Evolutionary conservation across 1,284 basidiomycete genomes (phyloP).

Genomic region (Cystobasidium sp.): DNA sequence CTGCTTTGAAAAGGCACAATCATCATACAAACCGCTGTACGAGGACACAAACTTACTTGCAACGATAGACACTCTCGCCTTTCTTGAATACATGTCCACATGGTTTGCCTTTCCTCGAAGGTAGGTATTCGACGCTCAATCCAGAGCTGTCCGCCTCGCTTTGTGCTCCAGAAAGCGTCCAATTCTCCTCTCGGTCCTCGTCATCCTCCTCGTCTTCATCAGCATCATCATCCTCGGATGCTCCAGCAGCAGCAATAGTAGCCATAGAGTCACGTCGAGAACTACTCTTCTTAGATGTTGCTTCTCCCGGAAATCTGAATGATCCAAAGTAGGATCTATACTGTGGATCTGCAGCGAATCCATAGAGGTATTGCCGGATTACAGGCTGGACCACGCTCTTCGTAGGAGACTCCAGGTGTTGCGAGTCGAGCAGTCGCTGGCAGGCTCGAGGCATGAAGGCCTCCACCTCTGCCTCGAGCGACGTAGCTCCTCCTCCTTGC

Average conservation of each 20-base stretch:
- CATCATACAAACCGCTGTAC: not conserved
- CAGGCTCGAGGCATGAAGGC: slow-evolving; percentile 25
- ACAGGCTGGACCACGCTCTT: slow-evolving; percentile 29
- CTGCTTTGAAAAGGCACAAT: not conserved
- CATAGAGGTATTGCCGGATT: slow-evolving; percentile 25
- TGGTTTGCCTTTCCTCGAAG: slow-evolving; percentile 38
- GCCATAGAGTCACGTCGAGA: not conserved
- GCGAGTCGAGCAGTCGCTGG: slow-evolving; percentile 33
- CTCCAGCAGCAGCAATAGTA: not conserved
- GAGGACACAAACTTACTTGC: slow-evolving; percentile 43
- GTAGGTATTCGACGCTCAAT: slow-evolving; percentile 27
- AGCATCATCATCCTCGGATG: slow-evolving; percentile 15
- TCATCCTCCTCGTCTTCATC: slow-evolving; percentile 24
- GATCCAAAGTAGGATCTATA: slow-evolving; percentile 25
- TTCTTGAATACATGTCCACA: slow-evolving; percentile 54
- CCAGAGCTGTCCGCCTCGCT: slow-evolving; percentile 21
- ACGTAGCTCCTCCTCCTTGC: not conserved
- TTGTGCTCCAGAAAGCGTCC: slow-evolving; percentile 31
- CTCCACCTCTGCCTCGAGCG: slow-evolving; percentile 33
- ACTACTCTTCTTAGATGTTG: not conserved
- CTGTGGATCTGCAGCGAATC: slow-evolving; percentile 27
- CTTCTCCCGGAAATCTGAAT: slow-evolving; percentile 17
- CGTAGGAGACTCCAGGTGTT: slow-evolving; percentile 22
- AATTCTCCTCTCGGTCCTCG: slow-evolving; percentile 19
- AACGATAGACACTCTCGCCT: slow-evolving; percentile 55